phyloP scores from a whole-genome alignment of 1,284 basidiomycete genomes.

The Ganoderma sinense region DNA sequence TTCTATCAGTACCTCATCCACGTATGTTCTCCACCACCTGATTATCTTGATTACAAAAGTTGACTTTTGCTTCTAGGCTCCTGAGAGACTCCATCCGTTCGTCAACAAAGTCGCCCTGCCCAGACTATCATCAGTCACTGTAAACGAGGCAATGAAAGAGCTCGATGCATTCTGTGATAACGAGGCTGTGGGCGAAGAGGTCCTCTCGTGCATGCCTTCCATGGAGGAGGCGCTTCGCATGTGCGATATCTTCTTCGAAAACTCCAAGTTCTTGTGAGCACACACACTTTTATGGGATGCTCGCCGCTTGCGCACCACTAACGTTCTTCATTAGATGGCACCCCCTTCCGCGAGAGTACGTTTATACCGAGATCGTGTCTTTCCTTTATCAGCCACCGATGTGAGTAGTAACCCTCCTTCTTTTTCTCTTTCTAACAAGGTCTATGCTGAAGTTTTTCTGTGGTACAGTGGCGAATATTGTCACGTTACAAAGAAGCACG shows the following conservation, averaged over 20 bases:
- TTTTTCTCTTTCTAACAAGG: background rate
- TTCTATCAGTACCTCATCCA: conserved; percentile 56
- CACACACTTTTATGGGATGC: conserved; percentile 18
- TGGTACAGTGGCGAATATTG: conserved; percentile 18
- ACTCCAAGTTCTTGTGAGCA: conserved; percentile 57
- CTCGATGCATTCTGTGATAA: conserved; percentile 42
- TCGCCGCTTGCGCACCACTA: background rate
- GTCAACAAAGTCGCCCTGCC: conserved; percentile 12
- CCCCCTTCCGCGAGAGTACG: conserved; percentile 42
- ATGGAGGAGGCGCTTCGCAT: conserved; percentile 60
- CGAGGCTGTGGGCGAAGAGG: conserved; percentile 45
- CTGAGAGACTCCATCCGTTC: conserved; percentile 24
- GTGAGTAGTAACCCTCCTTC: conserved; percentile 43
- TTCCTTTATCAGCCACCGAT: conserved; percentile 49
- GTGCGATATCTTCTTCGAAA: conserved; percentile 63
- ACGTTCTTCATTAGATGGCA: conserved; percentile 32
- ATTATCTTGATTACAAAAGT: background rate
- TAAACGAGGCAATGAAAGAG: conserved; percentile 39
- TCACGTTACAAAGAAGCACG: conserved; percentile 44
- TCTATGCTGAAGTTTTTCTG: background rate
- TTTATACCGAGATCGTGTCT: conserved; percentile 57
- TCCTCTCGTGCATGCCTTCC: conserved; percentile 54
- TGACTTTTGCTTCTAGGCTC: conserved; percentile 24
- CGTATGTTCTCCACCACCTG: conserved; percentile 40
- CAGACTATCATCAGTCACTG: conserved; percentile 30